Base-by-base conservation (phyloP, 331 rosid species). In the Quercus lobata region DNA sequence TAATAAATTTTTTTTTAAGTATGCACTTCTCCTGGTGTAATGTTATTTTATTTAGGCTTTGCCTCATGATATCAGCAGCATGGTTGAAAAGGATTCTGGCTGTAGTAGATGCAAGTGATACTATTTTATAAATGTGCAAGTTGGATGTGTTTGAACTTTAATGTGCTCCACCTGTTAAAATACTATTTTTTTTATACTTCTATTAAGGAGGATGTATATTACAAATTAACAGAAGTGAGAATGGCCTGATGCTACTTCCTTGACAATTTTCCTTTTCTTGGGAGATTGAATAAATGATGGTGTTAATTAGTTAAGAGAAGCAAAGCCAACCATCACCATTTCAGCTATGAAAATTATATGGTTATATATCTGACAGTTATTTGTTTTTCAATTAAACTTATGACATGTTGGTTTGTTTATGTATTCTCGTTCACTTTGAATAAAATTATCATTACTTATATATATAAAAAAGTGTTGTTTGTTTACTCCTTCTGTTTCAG, bases 401-500 rank as follows among this genome's bases (percentile, higher is more conserved):
- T 69, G 29, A 30, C 27, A 24, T 58, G 69, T 72, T 69, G 32
- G 27, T 85, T 86, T 80, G 60, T 62, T 73, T 79, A 46, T 14
- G 17, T 49, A 49, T 49, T 49, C 54, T 49, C 1, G 54, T 49
- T 49, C 54, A 49, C 54, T 14, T 49, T 49, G 54, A 49, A 49
- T 49, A 0, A 3, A 49, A 49, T 14, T 49, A 11, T 49, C 4
- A 3, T 49, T 49, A 49, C 18, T 49, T 14, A 49, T 49, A 41
- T 41, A 41, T 41, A 41, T 0, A 49, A 46, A 46, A 49, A 49
- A 0, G 30, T 24, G 49, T 29, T 35, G 27, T 68, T 18, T 68
- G 5, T 68, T 68, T 35, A 30, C 52, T 18, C 11, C 25, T 82
- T 60, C 74, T 88, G 72, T 80, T 76, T 75, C 83, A 96, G 99